Conservation (phyloP, 2,329 filamentous ascomycete genomes). For the Amauroascus verrucosus region DNA sequence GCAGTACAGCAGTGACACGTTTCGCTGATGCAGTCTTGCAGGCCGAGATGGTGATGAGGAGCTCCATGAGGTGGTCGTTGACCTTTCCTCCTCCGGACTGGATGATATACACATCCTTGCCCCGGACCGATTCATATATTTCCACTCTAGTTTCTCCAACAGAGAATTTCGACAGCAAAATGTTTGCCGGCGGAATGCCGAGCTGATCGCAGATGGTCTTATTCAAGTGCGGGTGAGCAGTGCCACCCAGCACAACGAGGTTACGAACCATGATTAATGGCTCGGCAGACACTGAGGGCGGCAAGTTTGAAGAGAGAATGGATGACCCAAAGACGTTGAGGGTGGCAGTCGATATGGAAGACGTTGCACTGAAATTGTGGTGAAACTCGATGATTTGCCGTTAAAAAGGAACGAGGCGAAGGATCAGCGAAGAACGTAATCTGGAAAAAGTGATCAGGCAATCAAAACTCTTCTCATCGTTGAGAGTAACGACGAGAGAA, state of each 20-base stretch:
- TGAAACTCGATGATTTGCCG: background rate
- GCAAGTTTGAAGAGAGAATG: conserved; percentile 5
- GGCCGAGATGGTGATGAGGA: conserved; percentile 96
- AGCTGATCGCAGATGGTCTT: conserved; percentile 81
- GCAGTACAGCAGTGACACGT: conserved; percentile 84
- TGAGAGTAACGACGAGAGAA: conserved; percentile 9
- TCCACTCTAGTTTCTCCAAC: conserved; percentile 92
- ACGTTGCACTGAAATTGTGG: background rate
- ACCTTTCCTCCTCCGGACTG: conserved; percentile 86
- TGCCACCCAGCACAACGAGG: conserved; percentile 85
- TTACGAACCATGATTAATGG: conserved; percentile 68
- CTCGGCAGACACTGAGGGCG: conserved; percentile 8
- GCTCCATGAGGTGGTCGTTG: conserved; percentile 93
- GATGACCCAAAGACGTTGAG: background rate
- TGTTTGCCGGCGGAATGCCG: conserved; percentile 72
- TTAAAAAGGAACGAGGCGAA: background rate
- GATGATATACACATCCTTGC: conserved; percentile 98
- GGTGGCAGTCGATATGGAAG: background rate
- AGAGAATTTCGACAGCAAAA: conserved; percentile 82
- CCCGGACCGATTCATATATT: conserved; percentile 90
- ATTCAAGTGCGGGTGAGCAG: conserved; percentile 79
- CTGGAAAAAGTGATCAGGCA: background rate
- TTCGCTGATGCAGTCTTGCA: conserved; percentile 91
- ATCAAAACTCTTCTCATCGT: conserved; percentile 9
- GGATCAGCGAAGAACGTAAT: background rate